Evolutionary conservation across 306 rosid genomes (phyloP).

Genomic region (Nissolia schottii): DNA sequence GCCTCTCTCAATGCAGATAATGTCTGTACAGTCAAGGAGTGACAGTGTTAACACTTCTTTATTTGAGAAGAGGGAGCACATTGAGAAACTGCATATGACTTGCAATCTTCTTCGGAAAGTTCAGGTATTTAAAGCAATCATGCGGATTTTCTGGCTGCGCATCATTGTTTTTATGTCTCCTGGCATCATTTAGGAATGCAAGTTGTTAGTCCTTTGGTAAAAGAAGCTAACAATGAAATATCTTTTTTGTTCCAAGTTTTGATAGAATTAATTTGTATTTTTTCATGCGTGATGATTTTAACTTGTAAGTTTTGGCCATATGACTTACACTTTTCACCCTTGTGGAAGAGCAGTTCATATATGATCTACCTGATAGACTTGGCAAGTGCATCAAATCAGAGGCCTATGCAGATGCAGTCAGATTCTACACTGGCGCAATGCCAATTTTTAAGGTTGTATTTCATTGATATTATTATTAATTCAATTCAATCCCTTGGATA

Average conservation of each 20-base stretch:
- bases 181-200: background rate
- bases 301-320: background rate
- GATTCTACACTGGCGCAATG: conserved; percentile 81
- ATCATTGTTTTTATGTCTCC: background rate
- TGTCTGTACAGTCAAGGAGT: conserved; percentile 91
- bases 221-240: background rate
- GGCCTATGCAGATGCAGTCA: conserved; percentile 91
- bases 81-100: conserved; percentile 76
- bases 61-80: conserved; percentile 72
- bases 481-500: conserved; percentile 18
- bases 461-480: background rate
- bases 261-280: background rate
- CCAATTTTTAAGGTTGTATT: conserved; percentile 76
- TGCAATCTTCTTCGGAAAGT: conserved; percentile 89
- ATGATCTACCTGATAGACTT: conserved; percentile 86
- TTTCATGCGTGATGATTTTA: background rate
- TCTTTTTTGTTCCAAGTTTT: background rate
- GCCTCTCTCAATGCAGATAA: conserved; percentile 48
- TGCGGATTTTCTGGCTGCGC: background rate
- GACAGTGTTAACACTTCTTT: conserved; percentile 77
- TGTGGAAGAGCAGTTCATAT: conserved; percentile 79
- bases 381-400: conserved; percentile 83
- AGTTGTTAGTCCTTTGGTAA: background rate
- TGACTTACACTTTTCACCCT: conserved; percentile 12
- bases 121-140: conserved; percentile 51